Evolutionary conservation across 23 red algal genomes (phyloP).

Genomic region (Chondrus crispus): DNA sequence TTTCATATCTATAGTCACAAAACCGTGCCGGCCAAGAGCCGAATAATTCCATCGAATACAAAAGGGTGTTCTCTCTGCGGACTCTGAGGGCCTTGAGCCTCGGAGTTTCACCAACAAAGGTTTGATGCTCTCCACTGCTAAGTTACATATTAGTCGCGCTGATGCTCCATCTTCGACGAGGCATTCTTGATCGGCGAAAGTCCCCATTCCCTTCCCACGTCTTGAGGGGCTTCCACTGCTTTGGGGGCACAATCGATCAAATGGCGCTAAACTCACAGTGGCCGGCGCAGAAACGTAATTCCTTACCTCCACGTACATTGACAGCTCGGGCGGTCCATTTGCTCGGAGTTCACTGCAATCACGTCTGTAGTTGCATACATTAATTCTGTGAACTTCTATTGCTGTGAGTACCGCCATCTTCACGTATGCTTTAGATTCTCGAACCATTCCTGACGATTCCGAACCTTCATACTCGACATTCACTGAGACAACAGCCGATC

Average conservation of each 20-base stretch:
- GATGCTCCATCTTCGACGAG: slow-evolving; percentile 50
- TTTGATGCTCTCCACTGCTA: neutral
- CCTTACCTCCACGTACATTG: slow-evolving; percentile 21
- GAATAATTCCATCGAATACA: too few relatives aligned
- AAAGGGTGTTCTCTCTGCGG: too few relatives aligned
- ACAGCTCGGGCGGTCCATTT: neutral
- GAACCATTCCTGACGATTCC: neutral
- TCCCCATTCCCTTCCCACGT: neutral
- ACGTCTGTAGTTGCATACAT: slow-evolving; percentile 1
- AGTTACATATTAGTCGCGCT: slow-evolving; percentile 22
- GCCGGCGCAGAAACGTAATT: slow-evolving; percentile 57
- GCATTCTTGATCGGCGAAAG: slow-evolving; percentile 3
- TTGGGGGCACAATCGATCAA: neutral
- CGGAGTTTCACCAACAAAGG: too few relatives aligned
- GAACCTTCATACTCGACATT: slow-evolving; percentile 44
- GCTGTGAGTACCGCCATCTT: slow-evolving; percentile 13
- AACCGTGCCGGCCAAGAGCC: too few relatives aligned
- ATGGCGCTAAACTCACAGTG: slow-evolving; percentile 3
- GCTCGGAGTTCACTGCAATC: neutral
- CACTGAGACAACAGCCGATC: slow-evolving; percentile 28
- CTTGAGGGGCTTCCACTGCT: neutral
- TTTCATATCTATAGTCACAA: too few relatives aligned
- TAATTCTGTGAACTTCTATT: slow-evolving; percentile 21
- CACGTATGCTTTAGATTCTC: slow-evolving; percentile 37
- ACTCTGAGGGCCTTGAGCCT: too few relatives aligned